phyloP scores from a whole-genome alignment of 495 filamentous ascomycete genomes.

The Penicillium malachiteum region DNA sequence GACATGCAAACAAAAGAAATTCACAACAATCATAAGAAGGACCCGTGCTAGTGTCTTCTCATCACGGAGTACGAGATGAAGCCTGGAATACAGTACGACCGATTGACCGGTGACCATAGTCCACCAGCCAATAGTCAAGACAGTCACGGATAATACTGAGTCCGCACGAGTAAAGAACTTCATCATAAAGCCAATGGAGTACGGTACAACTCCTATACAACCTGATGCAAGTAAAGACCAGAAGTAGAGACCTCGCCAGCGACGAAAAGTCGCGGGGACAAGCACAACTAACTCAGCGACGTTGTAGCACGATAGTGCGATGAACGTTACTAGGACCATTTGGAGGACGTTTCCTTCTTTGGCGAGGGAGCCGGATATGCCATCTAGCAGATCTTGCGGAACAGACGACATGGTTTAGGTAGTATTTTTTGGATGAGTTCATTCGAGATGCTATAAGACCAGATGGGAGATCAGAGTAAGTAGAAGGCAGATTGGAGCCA shows the following conservation, averaged over 20 bases:
- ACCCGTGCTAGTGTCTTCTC: slow-evolving; percentile 42
- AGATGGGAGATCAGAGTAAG: not conserved
- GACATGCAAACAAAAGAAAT: slow-evolving; percentile 47
- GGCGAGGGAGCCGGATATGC: slow-evolving; percentile 38
- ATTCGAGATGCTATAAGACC: too few relatives aligned
- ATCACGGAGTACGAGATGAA: slow-evolving; percentile 50
- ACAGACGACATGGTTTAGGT: slow-evolving; percentile 19
- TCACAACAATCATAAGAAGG: slow-evolving; percentile 42
- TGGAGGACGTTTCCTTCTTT: slow-evolving; percentile 24
- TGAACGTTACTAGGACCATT: slow-evolving; percentile 45
- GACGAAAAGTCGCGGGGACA: slow-evolving; percentile 50
- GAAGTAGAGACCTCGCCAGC: slow-evolving; percentile 54
- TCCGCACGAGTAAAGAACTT: slow-evolving; percentile 46
- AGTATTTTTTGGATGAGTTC: too few relatives aligned
- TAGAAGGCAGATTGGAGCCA: not conserved
- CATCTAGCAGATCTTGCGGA: slow-evolving; percentile 30
- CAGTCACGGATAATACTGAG: slow-evolving; percentile 38
- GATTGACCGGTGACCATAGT: slow-evolving; percentile 55
- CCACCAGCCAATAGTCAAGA: slow-evolving; percentile 54
- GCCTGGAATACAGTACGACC: slow-evolving; percentile 50
- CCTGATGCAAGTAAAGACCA: slow-evolving; percentile 50
- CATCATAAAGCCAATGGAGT: slow-evolving; percentile 52
- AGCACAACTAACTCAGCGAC: slow-evolving; percentile 49
- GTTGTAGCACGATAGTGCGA: slow-evolving; percentile 51
- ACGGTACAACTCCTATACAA: slow-evolving; percentile 44